Evolutionary conservation across 2,329 filamentous ascomycete species (phyloP), one percentile per base, ranked within the genome.

Genomic region (Claviceps purpurea): DNA sequence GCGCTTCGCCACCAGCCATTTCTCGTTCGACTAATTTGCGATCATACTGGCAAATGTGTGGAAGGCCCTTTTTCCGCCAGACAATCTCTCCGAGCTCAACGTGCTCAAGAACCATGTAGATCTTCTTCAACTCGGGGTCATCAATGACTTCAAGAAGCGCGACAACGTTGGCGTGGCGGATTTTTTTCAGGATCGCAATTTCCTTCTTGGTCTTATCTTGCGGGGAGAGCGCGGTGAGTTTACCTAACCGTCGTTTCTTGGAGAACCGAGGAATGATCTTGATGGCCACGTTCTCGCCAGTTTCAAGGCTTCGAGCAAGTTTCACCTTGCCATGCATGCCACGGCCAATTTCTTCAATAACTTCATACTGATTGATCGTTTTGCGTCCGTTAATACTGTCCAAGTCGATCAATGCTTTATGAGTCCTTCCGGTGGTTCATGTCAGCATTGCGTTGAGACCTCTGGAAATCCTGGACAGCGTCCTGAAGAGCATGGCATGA

Each of bases 321-420:
- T 98, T 98, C 63, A 98, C 93, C 72, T 97, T 98, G 62, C 93
- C 93, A 65, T 98, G 93, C 61, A 95, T 88, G 49, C 93, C 93
- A 54, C 93, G 85, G 52, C 93, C 93, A 51, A 98, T 87, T 69
- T 98, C 93, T 66, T 95, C 87, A 58, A 97, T 85, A 60, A 98
- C 88, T 68, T 96, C 89, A 70, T 98, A 98, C 64, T 96, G 87
- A 63, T 98, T 98, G 74, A 98, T 95, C 50, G 90, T 77, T 71
- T 98, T 98, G 56, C 93, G 87, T 54, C 93, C 93, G 5, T 91
- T 95, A 56, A 89, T 77, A 51, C 80, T 80, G 67, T 97, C 89
- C 56, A 90, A 84, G 62, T 97, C 91, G 59, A 96, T 88, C 61
- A 90, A 84, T 50, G 88, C 90, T 56, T 90, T 89, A 69, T 95